A percentile compares a stretch with the other conserved stretches of the same genome.
phyloP scores from a whole-genome alignment of 148 eudicot genomes.

The Camellia japonica region DNA sequence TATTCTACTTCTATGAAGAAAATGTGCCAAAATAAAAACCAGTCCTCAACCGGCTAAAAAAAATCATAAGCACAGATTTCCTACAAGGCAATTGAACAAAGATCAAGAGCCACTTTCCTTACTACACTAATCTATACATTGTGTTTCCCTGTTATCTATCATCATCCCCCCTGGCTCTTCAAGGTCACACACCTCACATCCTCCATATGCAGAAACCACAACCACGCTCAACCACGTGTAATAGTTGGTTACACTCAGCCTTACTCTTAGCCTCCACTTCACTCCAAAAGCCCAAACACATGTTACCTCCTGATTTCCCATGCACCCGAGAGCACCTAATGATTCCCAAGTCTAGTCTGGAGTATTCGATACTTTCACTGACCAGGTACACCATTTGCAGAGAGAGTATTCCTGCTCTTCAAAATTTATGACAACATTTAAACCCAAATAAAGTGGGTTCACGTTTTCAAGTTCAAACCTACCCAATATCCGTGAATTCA shows the following conservation, averaged over 20 bases:
- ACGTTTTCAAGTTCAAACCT: not conserved
- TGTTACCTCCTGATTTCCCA: not conserved
- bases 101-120: not conserved
- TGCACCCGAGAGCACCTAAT: not conserved
- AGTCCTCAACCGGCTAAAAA: not conserved
- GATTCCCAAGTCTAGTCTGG: not conserved
- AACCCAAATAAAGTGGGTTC: constrained; percentile 11
- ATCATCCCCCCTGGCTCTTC: not conserved
- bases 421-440: constrained; percentile 10
- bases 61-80: constrained; percentile 13
- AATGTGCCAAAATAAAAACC: not conserved
- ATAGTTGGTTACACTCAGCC: too few species aligned
- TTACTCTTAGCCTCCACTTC: not conserved
- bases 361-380: not conserved
- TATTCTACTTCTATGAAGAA: constrained; percentile 5
- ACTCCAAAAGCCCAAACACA: not conserved
- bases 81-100: constrained; percentile 1
- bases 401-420: constrained; percentile 8
- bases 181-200: not conserved
- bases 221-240: not conserved
- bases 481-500: constrained; percentile 61
- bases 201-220: not conserved
- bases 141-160: not conserved
- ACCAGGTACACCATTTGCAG: not conserved
- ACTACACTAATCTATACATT: not conserved